A percentile compares a stretch with the other conserved stretches of the same genome.
These are phyloP conservation scores for Ballota nigra DNA, from an alignment of 257 asterid species.

Conservation along the genomic window DNA sequence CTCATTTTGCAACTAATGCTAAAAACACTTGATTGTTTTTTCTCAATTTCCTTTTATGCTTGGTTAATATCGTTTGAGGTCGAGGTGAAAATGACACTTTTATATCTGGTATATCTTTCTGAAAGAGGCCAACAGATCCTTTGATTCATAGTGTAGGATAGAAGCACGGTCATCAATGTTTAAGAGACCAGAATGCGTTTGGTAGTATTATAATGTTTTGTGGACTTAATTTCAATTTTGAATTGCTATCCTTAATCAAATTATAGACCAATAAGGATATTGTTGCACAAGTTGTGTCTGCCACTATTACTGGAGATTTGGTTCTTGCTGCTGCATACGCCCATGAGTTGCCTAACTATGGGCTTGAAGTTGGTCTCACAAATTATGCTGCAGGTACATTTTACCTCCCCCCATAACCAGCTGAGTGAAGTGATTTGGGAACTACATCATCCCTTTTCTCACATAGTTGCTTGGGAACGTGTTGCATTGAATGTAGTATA, in stretches of 20 bases:
- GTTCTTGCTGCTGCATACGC: constrained; percentile 64
- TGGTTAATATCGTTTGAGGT: background rate
- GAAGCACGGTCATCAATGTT: background rate
- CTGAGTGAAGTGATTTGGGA: background rate
- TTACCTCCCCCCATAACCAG: background rate
- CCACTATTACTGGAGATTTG: constrained; percentile 66
- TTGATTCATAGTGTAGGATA: background rate
- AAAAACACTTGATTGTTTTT: background rate
- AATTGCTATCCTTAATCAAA: constrained; percentile 31
- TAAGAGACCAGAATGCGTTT: background rate
- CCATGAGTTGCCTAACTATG: constrained; percentile 63
- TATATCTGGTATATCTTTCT: background rate
- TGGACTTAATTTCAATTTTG: background rate
- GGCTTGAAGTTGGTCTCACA: constrained; percentile 66
- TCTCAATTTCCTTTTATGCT: background rate
- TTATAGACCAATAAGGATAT: constrained; percentile 65
- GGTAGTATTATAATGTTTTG: background rate
- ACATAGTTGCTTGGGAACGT: background rate
- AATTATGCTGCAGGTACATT: constrained; percentile 68
- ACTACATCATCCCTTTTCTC: background rate
- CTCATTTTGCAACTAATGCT: constrained; percentile 20
- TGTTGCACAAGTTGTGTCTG: constrained; percentile 59
- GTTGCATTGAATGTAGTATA: background rate
- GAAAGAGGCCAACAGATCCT: background rate
- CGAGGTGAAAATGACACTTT: background rate